Percentiles rank a stretch among this genome's conserved stretches.
Conservation (phyloP, 768 basidiomycete genomes). For the Kwoniella botswanensis region DNA sequence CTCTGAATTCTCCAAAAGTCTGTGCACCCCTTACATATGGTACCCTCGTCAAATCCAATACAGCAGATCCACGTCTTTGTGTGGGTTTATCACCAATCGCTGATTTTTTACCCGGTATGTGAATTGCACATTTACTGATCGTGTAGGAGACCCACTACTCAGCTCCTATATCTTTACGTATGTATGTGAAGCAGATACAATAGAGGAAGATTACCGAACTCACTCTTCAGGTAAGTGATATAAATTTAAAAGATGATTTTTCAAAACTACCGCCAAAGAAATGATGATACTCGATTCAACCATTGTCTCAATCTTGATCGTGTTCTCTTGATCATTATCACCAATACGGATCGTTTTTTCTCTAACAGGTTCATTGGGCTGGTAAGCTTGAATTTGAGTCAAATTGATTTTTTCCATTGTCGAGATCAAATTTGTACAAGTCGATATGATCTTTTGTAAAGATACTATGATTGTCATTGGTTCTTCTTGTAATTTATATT, state of each 20-base stretch:
- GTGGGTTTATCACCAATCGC: slow-evolving; percentile 84
- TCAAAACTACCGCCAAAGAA: slow-evolving; percentile 84
- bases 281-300: slow-evolving; percentile 69
- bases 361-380: slow-evolving; percentile 72
- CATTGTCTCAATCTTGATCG: slow-evolving; percentile 13
- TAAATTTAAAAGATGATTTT: slow-evolving; percentile 77
- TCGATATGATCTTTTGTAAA: slow-evolving; percentile 38
- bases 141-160: slow-evolving; percentile 11
- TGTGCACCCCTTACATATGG: slow-evolving; percentile 64
- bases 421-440: slow-evolving; percentile 76
- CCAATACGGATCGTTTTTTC: slow-evolving; percentile 59
- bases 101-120: slow-evolving; percentile 84
- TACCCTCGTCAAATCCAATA: slow-evolving; percentile 74
- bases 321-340: not conserved
- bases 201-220: slow-evolving; percentile 50
- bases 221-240: slow-evolving; percentile 93
- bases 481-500: slow-evolving; percentile 96
- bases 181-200: not conserved
- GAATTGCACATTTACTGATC: slow-evolving; percentile 86
- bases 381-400: slow-evolving; percentile 59
- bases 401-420: slow-evolving; percentile 80
- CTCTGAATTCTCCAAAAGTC: slow-evolving; percentile 67
- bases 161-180: slow-evolving; percentile 6
- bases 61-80: slow-evolving; percentile 65
- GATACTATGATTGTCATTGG: slow-evolving; percentile 80